A percentile compares a stretch with the other conserved stretches of the same genome.
These are phyloP conservation scores for Penicillium sp. DNA, from an alignment of 2,329 filamentous ascomycete species.

Conservation along the genomic window DNA sequence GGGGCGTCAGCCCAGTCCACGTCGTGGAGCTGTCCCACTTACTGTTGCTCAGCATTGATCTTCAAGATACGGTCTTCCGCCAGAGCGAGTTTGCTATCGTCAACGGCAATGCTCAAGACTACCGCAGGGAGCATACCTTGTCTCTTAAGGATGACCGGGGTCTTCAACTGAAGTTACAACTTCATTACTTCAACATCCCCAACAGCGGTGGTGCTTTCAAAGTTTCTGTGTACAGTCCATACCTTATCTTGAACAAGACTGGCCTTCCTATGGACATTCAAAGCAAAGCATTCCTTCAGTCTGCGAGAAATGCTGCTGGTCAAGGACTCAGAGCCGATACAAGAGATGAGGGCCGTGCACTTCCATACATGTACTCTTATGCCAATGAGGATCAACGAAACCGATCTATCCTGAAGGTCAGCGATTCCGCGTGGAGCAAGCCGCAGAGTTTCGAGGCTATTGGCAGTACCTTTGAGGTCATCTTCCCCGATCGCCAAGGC, in stretches of 20 bases:
- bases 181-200: constrained; percentile 88
- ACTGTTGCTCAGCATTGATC: constrained; percentile 85
- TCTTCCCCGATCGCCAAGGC: constrained; percentile 69
- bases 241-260: constrained; percentile 92
- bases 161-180: constrained; percentile 71
- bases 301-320: constrained; percentile 77
- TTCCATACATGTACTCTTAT: constrained; percentile 96
- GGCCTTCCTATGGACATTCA: constrained; percentile 83
- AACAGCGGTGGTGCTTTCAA: constrained; percentile 94
- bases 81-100: constrained; percentile 96
- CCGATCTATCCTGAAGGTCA: constrained; percentile 80
- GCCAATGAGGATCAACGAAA: constrained; percentile 86
- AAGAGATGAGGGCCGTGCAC: constrained; percentile 57
- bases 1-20: constrained; percentile 93
- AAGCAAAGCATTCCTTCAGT: constrained; percentile 83
- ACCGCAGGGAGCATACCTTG: constrained; percentile 75
- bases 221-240: constrained; percentile 91
- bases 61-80: constrained; percentile 94
- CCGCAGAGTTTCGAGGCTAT: constrained; percentile 98
- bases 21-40: constrained; percentile 95
- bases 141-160: constrained; percentile 82
- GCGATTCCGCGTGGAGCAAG: constrained; percentile 92
- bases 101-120: constrained; percentile 85
- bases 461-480: constrained; percentile 84
- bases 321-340: constrained; percentile 63